Conservation (phyloP, 495 filamentous ascomycete genomes). For the Penicillium diatomitis region DNA sequence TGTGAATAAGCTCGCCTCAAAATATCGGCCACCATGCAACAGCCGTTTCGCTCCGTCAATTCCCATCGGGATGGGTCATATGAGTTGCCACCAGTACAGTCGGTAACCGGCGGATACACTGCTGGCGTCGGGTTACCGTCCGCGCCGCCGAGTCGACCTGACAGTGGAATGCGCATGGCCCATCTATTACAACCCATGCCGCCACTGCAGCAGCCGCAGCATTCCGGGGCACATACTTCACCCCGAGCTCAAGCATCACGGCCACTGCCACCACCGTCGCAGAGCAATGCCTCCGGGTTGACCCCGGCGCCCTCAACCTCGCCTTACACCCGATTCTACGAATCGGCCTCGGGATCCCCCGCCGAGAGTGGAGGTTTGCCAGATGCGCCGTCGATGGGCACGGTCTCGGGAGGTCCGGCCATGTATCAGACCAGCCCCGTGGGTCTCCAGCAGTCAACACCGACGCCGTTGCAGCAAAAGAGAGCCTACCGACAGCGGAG, state of each 20-base stretch:
- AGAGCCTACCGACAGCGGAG: constrained; percentile 87
- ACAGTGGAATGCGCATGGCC: constrained; percentile 36
- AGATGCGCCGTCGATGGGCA: constrained; percentile 26
- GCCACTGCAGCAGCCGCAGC: constrained; percentile 18
- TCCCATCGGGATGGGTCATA: constrained; percentile 19
- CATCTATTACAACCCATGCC: constrained; percentile 36
- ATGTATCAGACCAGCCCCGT: constrained; percentile 36
- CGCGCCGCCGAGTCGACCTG: constrained; percentile 36
- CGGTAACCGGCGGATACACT: constrained; percentile 29
- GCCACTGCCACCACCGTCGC: background rate
- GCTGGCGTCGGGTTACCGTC: constrained; percentile 28
- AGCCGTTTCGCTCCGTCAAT: constrained; percentile 12
- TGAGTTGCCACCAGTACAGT: constrained; percentile 33
- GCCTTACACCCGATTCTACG: constrained; percentile 33
- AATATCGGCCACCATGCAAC: constrained; percentile 9
- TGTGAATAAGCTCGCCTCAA: no score
- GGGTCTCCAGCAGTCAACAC: constrained; percentile 30
- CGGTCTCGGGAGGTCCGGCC: constrained; percentile 25
- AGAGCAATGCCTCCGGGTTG: constrained; percentile 13
- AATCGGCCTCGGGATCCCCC: constrained; percentile 36
- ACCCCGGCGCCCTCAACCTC: constrained; percentile 20
- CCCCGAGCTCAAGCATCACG: background rate
- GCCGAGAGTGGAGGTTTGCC: constrained; percentile 26
- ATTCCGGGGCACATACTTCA: constrained; percentile 7
- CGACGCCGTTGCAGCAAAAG: constrained; percentile 65